Evolutionary conservation across 108 stramenopile species (phyloP), one percentile per base, ranked within the genome.

Genomic region (Chaetoceros tenuissimus): DNA sequence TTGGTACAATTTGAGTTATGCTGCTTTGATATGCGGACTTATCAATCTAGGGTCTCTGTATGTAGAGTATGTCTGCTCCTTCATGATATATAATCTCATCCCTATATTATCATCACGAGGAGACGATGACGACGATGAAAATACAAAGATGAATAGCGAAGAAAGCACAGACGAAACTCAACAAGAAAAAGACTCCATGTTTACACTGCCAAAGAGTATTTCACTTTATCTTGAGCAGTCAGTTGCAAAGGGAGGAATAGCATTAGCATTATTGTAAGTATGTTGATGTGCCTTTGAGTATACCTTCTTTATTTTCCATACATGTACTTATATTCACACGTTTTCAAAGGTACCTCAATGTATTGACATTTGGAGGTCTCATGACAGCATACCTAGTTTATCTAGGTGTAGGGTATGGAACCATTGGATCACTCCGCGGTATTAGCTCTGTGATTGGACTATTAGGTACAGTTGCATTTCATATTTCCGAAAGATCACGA

Each of bases 321-420:
- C 28, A 17, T 25, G 51, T 68, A 67, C 10, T 48, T 55, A 20
- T 57, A 45, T 24, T 31, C 51, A n/a, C 53, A 48, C 51, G 34
- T 47, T 19, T 60, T 23, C 28, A 34, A 10, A 60, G 58, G 19
- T 79, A 83, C 51, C 26, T 79, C 47, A 85, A 85, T 60, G 67
- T 58, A 3, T 55, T 86, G 20, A 71, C 73, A 24, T 81, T 81
- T 67, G 76, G 77, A 17, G 72, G 59, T 18, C 71, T 82, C 43
- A 82, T 86, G 80, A 81, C 80, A 3, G 77, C 76, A 0, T 82
- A 80, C 53, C 55, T 86, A 0, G 59, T 79, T 30, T 80, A 57
- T 69, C 34, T 73, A 47, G 81, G 77, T 1, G 77, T 86, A 71
- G 19, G 44, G 2, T n/a, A 77, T 34, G 56, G 64, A 1, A 43